Evolutionary conservation across 2,329 filamentous ascomycete genomes (phyloP).

Genomic region (Aspergillus versicolor): DNA sequence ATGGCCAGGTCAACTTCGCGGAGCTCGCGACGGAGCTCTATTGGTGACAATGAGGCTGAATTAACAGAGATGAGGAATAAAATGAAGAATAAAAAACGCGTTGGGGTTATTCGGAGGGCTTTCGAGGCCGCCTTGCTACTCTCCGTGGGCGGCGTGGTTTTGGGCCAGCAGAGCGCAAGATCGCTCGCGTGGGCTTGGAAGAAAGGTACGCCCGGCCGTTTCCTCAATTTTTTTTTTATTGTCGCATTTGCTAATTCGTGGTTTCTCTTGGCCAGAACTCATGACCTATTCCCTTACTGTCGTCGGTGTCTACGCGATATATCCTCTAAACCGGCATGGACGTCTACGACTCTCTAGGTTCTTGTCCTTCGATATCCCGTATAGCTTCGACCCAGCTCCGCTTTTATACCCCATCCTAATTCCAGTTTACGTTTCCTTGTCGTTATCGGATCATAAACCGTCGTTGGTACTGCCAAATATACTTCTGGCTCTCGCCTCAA

Average conservation of each 20-base stretch:
- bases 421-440: constrained; percentile 73
- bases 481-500: constrained; percentile 73
- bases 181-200: constrained; percentile 36
- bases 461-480: constrained; percentile 73
- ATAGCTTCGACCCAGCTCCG: constrained; percentile 85
- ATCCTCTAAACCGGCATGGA: constrained; percentile 51
- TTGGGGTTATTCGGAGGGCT: constrained; percentile 48
- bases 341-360: constrained; percentile 32
- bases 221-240: not conserved
- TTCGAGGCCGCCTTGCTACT: constrained; percentile 56
- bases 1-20: constrained; percentile 29
- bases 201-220: constrained; percentile 32
- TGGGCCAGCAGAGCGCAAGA: constrained; percentile 32
- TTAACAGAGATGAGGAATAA: constrained; percentile 23
- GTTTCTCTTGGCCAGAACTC: constrained; percentile 30
- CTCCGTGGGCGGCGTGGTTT: constrained; percentile 50
- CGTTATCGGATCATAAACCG: constrained; percentile 64
- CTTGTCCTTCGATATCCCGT: constrained; percentile 62
- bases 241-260: constrained; percentile 11
- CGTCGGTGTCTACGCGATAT: constrained; percentile 41
- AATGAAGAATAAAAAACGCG: constrained; percentile 33
- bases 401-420: constrained; percentile 81
- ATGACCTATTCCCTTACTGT: constrained; percentile 31
- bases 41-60: constrained; percentile 28
- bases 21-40: constrained; percentile 32